Evolutionary conservation across 106 monocot species (phyloP).

Genomic region (Phalaenopsis aphrodite): DNA sequence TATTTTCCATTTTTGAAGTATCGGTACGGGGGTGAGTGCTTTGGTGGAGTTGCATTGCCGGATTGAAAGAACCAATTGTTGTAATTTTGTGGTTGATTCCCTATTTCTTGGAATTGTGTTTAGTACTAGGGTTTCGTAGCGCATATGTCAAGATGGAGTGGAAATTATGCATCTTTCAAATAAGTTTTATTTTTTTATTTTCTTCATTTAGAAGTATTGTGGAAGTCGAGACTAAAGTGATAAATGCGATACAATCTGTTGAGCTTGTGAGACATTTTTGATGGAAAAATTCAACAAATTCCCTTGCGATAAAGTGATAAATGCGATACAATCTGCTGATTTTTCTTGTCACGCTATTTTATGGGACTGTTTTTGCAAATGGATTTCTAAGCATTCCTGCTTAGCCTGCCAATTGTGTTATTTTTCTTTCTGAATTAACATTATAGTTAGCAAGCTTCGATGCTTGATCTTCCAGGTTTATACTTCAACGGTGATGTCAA

Average conservation of each 20-base stretch:
- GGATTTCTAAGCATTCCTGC: not conserved
- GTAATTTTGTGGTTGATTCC: not conserved
- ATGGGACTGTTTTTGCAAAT: not conserved
- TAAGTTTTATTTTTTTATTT: no score
- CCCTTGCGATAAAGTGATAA: not conserved
- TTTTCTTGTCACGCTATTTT: not conserved
- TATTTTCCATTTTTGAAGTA: not conserved
- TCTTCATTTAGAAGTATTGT: no score
- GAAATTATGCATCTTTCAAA: not conserved
- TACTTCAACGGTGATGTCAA: not conserved
- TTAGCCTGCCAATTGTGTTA: not conserved
- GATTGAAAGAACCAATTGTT: not conserved
- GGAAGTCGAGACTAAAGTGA: no score
- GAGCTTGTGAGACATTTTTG: no score
- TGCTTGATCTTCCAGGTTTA: not conserved
- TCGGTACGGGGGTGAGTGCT: not conserved
- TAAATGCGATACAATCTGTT: no score
- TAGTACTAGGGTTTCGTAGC: not conserved
- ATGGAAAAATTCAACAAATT: not conserved
- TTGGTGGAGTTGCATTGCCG: no score
- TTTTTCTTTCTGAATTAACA: not conserved
- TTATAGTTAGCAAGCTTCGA: not conserved
- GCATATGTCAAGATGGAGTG: not conserved
- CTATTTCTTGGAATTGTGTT: conserved; percentile 4
- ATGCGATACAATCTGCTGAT: not conserved